Base-by-base conservation (phyloP, 1,139 yeast species). In the Debaryomycetaceae sp. region DNA sequence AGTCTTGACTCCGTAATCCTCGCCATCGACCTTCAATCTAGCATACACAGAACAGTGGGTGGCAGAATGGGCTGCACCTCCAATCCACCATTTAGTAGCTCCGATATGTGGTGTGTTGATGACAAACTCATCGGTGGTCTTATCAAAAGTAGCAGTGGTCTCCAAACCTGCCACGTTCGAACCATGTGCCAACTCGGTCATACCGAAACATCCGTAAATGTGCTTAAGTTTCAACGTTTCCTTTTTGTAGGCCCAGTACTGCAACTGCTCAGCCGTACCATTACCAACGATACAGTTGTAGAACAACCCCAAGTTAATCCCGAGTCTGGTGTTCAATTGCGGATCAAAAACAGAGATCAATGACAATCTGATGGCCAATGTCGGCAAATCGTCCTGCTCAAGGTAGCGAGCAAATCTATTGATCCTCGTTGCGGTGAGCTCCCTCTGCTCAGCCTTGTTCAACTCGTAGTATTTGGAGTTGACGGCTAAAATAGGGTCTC, bases 61-160 rank as follows among this genome's bases (percentile, higher is more conserved):
- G 7, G 97, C 86, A 24, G 96, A 85, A 62, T 88, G 96, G 6
- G 97, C 97, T 43, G 97, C 97, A 60, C 97, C 97, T 44, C 97
- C 97, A 59, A 90, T 90, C 97, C 97, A 90, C 97, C 97, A 90
- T 68, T 90, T 90, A 47, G 97, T 88, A 36, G 97, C 97, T 44
- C 93, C 90, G 50, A 87, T 69, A 61, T 88, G 88, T 6, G 97
- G 97, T 23, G 97, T 90, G 63, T 87, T 81, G 53, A 90, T 82
- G 44, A 79, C 65, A 55, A 90, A 87, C 50, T 83, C 81, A 57
- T 87, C 89, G 30, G 75, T 76, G 27, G 67, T 70, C 40, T 74
- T 72, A 62, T 88, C 87, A 62, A 77, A 90, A 40, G 87, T 84
- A 20, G 97, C 96, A 30, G 91, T 86, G n/a, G 97, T 90, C 67